Percentiles rank a stretch among this genome's conserved stretches.
These are phyloP conservation scores for Colletotrichum liriopes DNA, from an alignment of 2,329 filamentous ascomycete genomes.

Conservation along the genomic window DNA sequence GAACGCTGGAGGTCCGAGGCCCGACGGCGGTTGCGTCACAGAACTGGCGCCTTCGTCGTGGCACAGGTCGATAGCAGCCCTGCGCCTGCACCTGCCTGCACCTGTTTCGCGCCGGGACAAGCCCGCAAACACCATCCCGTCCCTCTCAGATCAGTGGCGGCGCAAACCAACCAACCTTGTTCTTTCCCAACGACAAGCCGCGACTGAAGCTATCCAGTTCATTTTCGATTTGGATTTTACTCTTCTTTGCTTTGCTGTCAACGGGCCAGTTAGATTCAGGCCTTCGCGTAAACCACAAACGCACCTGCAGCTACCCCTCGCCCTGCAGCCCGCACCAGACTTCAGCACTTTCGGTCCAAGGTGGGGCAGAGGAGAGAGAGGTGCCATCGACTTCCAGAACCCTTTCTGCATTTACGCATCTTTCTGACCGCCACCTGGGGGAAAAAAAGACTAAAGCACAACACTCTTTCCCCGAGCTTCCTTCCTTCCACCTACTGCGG, in stretches of 20 bases:
- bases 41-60: conserved; percentile 40
- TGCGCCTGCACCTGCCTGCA: conserved; percentile 10
- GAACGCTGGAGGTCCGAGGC: conserved; percentile 7
- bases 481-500: background rate
- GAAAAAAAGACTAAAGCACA: background rate
- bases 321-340: conserved; percentile 6
- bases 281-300: conserved; percentile 10
- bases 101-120: conserved; percentile 27
- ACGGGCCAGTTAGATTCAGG: background rate
- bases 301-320: conserved; percentile 32
- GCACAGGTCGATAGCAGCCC: conserved; percentile 10
- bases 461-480: background rate
- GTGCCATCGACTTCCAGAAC: conserved; percentile 28
- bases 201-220: background rate
- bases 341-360: conserved; percentile 33
- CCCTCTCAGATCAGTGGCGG: conserved; percentile 6
- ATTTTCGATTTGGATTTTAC: background rate
- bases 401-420: conserved; percentile 12
- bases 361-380: conserved; percentile 36
- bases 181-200: conserved; percentile 9
- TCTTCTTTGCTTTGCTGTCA: background rate
- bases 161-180: conserved; percentile 19
- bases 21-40: conserved; percentile 42
- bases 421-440: conserved; percentile 25
- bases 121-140: conserved; percentile 17